Evolutionary conservation across 2,329 filamentous ascomycete species (phyloP).

Genomic region (Ramularia endophylla): DNA sequence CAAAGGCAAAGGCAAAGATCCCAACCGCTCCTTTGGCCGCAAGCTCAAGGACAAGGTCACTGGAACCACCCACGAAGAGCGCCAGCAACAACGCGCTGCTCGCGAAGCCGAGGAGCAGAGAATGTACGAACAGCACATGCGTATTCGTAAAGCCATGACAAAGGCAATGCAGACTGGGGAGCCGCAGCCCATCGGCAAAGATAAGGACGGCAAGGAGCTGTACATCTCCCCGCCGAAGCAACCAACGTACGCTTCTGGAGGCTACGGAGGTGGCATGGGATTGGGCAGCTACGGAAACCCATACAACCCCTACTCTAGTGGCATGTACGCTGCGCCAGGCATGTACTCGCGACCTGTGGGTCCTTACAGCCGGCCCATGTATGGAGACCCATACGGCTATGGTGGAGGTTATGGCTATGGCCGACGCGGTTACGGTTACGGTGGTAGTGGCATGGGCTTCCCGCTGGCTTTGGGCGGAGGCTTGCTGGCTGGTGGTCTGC

Average conservation of each 20-base stretch:
- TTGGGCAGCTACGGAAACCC: conserved; percentile 18
- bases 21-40: conserved; percentile 42
- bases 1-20: conserved; percentile 29
- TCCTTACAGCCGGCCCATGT: conserved; percentile 42
- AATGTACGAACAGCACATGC: conserved; percentile 49
- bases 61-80: conserved; percentile 50
- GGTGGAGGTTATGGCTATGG: conserved; percentile 35
- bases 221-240: conserved; percentile 51
- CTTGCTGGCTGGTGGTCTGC: conserved; percentile 42
- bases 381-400: conserved; percentile 28
- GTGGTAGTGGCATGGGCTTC: conserved; percentile 35
- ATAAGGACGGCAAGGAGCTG: conserved; percentile 49
- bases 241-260: conserved; percentile 8
- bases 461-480: conserved; percentile 44
- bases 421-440: conserved; percentile 8
- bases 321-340: conserved; percentile 23
- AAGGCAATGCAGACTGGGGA: conserved; percentile 49
- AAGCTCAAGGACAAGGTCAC: conserved; percentile 57
- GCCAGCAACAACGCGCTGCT: conserved; percentile 40
- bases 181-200: conserved; percentile 51
- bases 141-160: conserved; percentile 46
- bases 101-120: conserved; percentile 47
- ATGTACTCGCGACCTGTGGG: conserved; percentile 43
- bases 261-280: conserved; percentile 24
- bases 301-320: conserved; percentile 41